Percentiles rank a stretch among this genome's conserved stretches.
These are phyloP conservation scores for Lactuca saligna DNA, from an alignment of 129 eudicot species.

Conservation along the genomic window DNA sequence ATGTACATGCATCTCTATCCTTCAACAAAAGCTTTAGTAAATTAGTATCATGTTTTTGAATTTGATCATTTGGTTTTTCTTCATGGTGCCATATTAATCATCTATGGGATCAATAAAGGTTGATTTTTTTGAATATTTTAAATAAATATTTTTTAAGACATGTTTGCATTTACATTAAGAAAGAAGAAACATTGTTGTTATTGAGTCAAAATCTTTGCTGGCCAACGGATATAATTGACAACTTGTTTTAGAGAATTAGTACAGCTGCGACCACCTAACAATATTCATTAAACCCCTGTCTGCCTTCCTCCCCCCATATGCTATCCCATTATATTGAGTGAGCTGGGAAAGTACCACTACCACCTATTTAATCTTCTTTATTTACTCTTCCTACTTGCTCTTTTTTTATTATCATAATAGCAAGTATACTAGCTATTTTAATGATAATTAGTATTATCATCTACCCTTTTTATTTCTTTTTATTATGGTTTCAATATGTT, in stretches of 20 bases:
- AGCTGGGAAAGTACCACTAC: slow-evolving; percentile 30
- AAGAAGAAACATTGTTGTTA: slow-evolving; percentile 6
- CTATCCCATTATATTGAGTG: slow-evolving; percentile 8
- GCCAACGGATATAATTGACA: slow-evolving; percentile 25
- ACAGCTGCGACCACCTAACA: slow-evolving; percentile 34
- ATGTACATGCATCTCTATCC: not conserved
- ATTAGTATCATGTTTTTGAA: not conserved
- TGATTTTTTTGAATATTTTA: not conserved
- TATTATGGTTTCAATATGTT: not conserved
- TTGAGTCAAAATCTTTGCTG: slow-evolving; percentile 23
- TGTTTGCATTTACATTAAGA: slow-evolving; percentile 10
- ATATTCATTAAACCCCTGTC: slow-evolving; percentile 23
- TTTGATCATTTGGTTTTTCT: not conserved
- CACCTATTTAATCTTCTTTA: not conserved
- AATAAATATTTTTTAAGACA: slow-evolving; percentile 13
- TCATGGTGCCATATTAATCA: not conserved
- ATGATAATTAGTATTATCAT: not conserved
- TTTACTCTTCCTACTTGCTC: slow-evolving; percentile 1
- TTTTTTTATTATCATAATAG: not conserved
- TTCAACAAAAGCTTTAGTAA: not conserved
- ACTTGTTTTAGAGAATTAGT: slow-evolving; percentile 16
- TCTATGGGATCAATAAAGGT: not conserved
- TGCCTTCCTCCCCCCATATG: slow-evolving; percentile 5
- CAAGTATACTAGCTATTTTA: not conserved
- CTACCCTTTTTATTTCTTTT: not conserved